phyloP scores from a whole-genome alignment of 345 rosid genomes.

The Geranium brycei region DNA sequence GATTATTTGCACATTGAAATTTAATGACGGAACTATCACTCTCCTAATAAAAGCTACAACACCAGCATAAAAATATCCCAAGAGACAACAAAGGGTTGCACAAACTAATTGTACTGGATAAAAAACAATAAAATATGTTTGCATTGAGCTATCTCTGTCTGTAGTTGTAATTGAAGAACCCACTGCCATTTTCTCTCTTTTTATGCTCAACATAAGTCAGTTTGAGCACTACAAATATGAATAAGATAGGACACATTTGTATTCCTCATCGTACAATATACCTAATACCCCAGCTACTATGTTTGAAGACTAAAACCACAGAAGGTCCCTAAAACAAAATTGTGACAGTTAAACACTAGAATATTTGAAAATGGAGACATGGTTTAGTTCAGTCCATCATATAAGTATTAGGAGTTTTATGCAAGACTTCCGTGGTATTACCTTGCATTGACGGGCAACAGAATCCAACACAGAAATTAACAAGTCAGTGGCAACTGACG shows the following conservation, averaged over 20 bases:
- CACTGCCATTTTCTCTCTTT: background rate
- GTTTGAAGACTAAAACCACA: too few species aligned
- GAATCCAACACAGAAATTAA: constrained; percentile 26
- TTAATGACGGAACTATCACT: too few species aligned
- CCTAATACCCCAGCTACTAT: background rate
- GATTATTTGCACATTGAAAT: background rate
- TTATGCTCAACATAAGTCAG: background rate
- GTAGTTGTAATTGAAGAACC: background rate
- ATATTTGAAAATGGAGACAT: background rate
- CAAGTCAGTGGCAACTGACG: constrained; percentile 25
- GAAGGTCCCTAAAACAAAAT: background rate
- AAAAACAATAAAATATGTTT: too few species aligned
- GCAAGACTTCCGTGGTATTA: constrained; percentile 14
- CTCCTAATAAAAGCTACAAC: background rate
- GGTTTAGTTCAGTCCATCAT: background rate
- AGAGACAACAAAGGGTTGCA: too few species aligned
- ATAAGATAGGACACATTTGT: background rate
- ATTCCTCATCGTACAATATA: background rate
- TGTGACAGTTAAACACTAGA: background rate
- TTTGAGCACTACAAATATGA: background rate
- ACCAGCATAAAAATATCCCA: background rate
- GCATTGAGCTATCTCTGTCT: background rate
- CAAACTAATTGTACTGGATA: too few species aligned
- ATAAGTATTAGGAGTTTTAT: background rate
- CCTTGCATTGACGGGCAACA: constrained; percentile 43